Evolutionary conservation across 2,329 filamentous ascomycete genomes (phyloP).

Genomic region (Alternaria infectoria): DNA sequence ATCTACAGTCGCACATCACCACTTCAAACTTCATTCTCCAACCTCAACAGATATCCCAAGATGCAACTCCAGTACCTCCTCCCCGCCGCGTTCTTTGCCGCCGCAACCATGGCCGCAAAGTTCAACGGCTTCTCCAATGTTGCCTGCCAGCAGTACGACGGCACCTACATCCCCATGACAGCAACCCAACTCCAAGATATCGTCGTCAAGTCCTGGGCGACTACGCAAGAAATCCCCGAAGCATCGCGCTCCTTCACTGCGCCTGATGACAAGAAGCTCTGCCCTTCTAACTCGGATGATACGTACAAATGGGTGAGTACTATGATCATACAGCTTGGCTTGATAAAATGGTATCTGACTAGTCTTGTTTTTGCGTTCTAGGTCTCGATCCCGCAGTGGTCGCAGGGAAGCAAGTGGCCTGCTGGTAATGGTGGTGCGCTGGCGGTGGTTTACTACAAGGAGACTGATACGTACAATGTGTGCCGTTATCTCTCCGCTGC

Average conservation of each 20-base stretch:
- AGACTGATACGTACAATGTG: constrained; percentile 4
- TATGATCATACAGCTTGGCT: neutral
- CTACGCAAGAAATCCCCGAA: neutral
- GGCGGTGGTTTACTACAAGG: constrained; percentile 8
- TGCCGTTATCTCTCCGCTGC: neutral
- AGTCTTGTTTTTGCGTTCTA: neutral
- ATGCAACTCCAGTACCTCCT: neutral
- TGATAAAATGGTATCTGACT: neutral
- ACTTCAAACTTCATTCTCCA: neutral
- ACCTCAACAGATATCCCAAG: neutral
- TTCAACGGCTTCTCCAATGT: neutral
- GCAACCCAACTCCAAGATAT: neutral
- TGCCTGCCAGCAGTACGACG: neutral
- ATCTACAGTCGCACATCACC: too few relatives aligned
- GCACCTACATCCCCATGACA: neutral
- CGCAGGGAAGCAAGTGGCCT: neutral
- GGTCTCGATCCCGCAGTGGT: neutral
- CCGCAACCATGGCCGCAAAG: neutral
- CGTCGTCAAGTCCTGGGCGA: neutral
- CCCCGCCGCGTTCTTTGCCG: neutral
- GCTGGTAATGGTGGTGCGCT: neutral
- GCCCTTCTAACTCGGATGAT: neutral
- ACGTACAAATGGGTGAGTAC: neutral
- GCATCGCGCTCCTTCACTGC: neutral
- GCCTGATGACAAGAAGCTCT: neutral